Base-by-base conservation (phyloP, 768 basidiomycete genomes). In the Tulasnella sp. region DNA sequence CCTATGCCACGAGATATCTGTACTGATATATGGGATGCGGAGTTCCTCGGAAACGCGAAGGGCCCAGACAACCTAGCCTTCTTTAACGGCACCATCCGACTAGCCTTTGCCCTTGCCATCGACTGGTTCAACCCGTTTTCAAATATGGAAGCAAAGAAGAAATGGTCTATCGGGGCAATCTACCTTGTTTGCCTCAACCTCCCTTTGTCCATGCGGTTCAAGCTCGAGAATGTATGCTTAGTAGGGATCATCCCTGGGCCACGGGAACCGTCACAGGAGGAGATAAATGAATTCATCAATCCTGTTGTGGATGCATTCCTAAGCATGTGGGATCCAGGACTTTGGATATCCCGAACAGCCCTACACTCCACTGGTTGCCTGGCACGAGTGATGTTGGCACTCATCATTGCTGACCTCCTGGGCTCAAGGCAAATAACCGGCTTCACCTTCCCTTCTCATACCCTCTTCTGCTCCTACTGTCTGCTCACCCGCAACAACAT, bases 181-280 rank as follows among this genome's bases (percentile, higher is more conserved):
- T 69, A 67, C n/a, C 51, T 74, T 45, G 64, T 65, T 1, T 71
- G 70, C 52, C 53, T 72, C 6, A 73, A 73, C 46, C 64, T 75
- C 0, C 73, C 73, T 3, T 58, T 63, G 2, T 45, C 62, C 4
- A 17, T 69, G 1, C 65, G 67, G 3, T 66, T 69, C 43, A 60
- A 67, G 12, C 43, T 62, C 0, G 69, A 73, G 57, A 70, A 72
- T 49, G 66, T 71, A 46, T 72, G 69, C 54, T 45, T 72, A 7
- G 68, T 65, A 19, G 70, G 68, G 0, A 62, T 73, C 3, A 68
- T 73, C 15, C 70, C 72, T 43, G 70, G 70, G 0, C 71, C 70
- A 3, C 50, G 62, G 4, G 68, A 73, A 49, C 71, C 68, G 0
- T 56, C 63, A 1, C 29, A 21, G 27, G 29, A 21, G 3, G 43